phyloP scores from a whole-genome alignment of 352 stramenopile species.

The Phytophthora brassicae region DNA sequence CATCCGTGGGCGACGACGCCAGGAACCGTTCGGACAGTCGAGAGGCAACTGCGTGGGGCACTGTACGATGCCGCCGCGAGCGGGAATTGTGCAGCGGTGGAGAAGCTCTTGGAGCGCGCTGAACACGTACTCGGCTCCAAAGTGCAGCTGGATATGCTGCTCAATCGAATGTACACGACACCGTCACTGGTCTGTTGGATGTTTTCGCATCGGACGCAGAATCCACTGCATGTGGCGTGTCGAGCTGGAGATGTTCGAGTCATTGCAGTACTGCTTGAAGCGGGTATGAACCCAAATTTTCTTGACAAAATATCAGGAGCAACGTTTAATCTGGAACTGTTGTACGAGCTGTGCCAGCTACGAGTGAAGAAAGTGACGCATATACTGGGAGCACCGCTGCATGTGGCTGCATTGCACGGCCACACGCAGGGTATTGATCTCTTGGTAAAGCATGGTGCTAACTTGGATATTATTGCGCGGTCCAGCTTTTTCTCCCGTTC shows the following conservation, averaged over 20 bases:
- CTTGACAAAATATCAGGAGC: constrained; percentile 78
- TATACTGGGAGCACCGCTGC: constrained; percentile 64
- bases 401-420: constrained; percentile 68
- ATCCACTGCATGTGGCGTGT: constrained; percentile 76
- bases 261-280: constrained; percentile 55
- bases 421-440: constrained; percentile 64
- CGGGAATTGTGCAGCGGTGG: constrained; percentile 42
- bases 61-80: constrained; percentile 55
- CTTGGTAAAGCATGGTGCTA: constrained; percentile 56
- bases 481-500: constrained; percentile 69
- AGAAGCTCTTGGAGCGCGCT: constrained; percentile 48
- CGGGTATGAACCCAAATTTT: constrained; percentile 70
- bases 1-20: constrained; percentile 32
- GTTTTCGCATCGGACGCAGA: constrained; percentile 70
- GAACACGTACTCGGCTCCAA: constrained; percentile 62
- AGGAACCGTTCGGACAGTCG: constrained; percentile 40
- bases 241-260: constrained; percentile 59
- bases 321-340: constrained; percentile 53
- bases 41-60: constrained; percentile 46
- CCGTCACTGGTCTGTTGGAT: constrained; percentile 56
- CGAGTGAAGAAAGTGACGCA: constrained; percentile 69
- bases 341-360: constrained; percentile 72
- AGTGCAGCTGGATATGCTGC: constrained; percentile 57
- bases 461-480: constrained; percentile 57
- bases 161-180: constrained; percentile 76